Base-by-base conservation (phyloP, 2,329 filamentous ascomycete species). In the Xylaria hypoxylon region DNA sequence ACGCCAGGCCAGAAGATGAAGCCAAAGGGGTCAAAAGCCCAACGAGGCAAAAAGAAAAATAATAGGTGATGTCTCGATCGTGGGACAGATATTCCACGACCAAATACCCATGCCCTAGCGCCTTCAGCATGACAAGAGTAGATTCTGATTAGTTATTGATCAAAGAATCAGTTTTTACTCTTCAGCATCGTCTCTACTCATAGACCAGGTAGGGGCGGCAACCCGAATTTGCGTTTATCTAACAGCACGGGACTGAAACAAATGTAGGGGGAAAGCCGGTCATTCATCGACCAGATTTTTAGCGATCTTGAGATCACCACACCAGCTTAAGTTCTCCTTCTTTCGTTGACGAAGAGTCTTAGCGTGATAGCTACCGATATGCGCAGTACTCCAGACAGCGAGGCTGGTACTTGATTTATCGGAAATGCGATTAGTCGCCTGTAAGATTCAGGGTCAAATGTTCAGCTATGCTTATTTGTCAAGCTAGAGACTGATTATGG, bases 31-130 rank as follows among this genome's bases (percentile, higher is more conserved):
- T 26, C 57, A 52, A 67, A 50, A 52, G 2, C 48, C 3, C 52
- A 71, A 15, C 83, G 80, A 70, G 79, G 78, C 68, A 83, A 82
- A 70, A 82, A 79, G 71, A 80, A 80, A 68, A 78, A 75, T 60
- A 78, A 75, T 48, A 69, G 76, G 62, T 81, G 72, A 79, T 60
- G 8, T 26, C 19, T 60, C 28, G 17, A 24, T 33, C 15, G 13
- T 15, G 5, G 28, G 38, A 24, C 13, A 1, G 24, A 26, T 28
- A 51, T 48, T 45, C 11, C 5, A 51, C 4, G 24, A n/a, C 44
- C 42, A 26, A 47, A 22, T 17, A 19, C 10, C 7, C 17, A 26
- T 24, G 8, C 40, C 13, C 26, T 38, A n/a, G 26, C 33, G 5
- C 17, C 17, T 56, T 56, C 31, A 10, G 38, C 47, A 33, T 19